Evolutionary conservation across 106 monocot species (phyloP).

Genomic region (Vanilla planifolia): DNA sequence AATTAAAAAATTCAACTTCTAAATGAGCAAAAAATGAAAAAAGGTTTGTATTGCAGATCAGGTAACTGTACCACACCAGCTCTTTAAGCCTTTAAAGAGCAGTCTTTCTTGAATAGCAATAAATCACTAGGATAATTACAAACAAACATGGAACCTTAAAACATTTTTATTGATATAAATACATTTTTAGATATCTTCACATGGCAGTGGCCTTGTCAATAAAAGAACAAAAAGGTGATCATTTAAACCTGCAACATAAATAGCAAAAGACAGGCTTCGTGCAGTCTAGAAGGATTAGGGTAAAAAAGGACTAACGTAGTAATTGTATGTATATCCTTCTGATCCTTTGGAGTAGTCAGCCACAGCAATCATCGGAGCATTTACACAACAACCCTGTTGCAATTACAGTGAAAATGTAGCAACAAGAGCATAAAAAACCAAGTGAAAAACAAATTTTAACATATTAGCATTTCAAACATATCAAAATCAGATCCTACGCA

Average conservation of each 20-base stretch:
- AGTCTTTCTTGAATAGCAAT: too few species aligned
- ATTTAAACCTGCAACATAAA: not conserved
- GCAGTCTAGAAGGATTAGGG: not conserved
- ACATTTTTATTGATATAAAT: too few species aligned
- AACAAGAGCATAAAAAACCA: too few species aligned
- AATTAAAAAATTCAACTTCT: too few species aligned
- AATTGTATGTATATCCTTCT: conserved; percentile 91
- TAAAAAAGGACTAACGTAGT: conserved; percentile 81
- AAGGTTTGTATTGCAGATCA: too few species aligned
- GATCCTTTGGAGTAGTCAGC: conserved; percentile 94
- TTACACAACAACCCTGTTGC: conserved; percentile 89
- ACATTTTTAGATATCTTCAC: too few species aligned
- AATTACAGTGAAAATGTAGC: not conserved
- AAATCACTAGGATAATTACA: too few species aligned
- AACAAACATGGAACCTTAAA: too few species aligned
- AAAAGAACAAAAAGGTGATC: not conserved
- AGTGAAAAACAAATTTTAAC: too few species aligned
- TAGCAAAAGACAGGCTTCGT: conserved; percentile 7
- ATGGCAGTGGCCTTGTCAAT: not conserved
- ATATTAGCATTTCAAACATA: not conserved
- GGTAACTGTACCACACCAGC: too few species aligned
- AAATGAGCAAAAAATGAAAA: too few species aligned
- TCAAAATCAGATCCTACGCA: not conserved
- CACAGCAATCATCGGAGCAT: conserved; percentile 96
- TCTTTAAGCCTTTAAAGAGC: too few species aligned